These are phyloP conservation scores for Fulvia fulva DNA, from an alignment of 2,329 filamentous ascomycete genomes.

Conservation along the genomic window DNA sequence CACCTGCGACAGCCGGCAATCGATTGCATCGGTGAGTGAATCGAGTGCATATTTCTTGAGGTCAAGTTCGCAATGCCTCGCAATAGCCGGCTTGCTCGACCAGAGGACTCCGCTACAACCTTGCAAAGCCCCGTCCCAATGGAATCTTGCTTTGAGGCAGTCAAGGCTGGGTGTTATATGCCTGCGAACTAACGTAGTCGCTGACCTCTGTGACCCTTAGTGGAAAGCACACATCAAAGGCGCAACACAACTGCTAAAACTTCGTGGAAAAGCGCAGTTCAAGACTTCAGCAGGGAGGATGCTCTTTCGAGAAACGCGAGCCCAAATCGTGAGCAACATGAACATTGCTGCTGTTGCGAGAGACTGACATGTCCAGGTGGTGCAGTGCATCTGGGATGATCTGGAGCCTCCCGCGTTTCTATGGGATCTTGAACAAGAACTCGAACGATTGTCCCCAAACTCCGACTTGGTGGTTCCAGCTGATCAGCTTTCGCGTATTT, in stretches of 20 bases:
- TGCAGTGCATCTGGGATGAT: constrained; percentile 32
- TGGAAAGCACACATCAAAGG: constrained; percentile 40
- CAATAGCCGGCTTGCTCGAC: too few species aligned
- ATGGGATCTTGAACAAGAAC: constrained; percentile 26
- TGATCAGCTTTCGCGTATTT: constrained; percentile 24
- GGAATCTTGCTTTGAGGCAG: too few species aligned
- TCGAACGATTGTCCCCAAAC: constrained; percentile 14
- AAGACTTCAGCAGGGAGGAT: constrained; percentile 21
- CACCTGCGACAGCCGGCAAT: constrained; percentile 29
- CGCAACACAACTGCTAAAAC: constrained; percentile 33
- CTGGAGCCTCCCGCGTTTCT: constrained; percentile 28
- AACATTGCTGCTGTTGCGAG: not conserved
- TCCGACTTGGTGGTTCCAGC: constrained; percentile 17
- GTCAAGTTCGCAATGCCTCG: too few species aligned
- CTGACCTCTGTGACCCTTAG: too few species aligned
- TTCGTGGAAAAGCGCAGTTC: constrained; percentile 33
- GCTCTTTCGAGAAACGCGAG: constrained; percentile 30
- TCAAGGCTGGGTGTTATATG: too few species aligned
- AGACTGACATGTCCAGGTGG: constrained; percentile 11
- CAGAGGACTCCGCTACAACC: too few species aligned
- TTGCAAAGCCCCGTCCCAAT: too few species aligned
- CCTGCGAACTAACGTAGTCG: too few species aligned
- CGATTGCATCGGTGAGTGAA: constrained; percentile 33
- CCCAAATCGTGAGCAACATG: constrained; percentile 18
- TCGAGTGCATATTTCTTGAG: too few species aligned